These are phyloP conservation scores for Populus davidiana DNA, from an alignment of 345 rosid genomes.

Conservation along the genomic window DNA sequence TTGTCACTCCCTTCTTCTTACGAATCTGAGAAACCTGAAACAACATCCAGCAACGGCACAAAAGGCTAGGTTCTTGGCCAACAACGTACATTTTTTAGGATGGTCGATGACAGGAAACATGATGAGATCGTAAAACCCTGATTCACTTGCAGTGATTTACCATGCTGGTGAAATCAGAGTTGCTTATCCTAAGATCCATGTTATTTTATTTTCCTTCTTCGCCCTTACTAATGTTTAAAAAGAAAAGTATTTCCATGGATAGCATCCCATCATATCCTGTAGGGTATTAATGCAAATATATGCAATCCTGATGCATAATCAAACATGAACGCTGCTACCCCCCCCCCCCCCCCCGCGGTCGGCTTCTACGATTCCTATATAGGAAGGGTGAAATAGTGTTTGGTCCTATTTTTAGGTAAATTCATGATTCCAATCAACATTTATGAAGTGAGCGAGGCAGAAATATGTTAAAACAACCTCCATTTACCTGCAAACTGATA, in stretches of 20 bases:
- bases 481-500: constrained; percentile 55
- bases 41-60: neutral
- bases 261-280: neutral
- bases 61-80: neutral
- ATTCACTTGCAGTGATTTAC: neutral
- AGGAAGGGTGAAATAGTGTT: neutral
- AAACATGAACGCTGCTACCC: neutral
- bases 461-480: neutral
- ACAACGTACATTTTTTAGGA: neutral
- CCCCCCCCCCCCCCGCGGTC: too few species aligned
- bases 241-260: too few species aligned
- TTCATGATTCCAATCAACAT: too few species aligned
- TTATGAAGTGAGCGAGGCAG: too few species aligned
- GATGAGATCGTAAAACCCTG: neutral
- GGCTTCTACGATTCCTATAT: neutral
- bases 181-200: neutral
- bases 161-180: neutral
- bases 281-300: neutral
- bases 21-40: constrained; percentile 64
- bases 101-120: neutral
- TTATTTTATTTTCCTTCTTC: neutral
- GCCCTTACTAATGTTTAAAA: neutral
- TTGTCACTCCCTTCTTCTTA: constrained; percentile 65
- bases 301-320: neutral
- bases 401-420: neutral